Evolutionary conservation across 768 basidiomycete genomes (phyloP).

Genomic region (Leccinum broughii): DNA sequence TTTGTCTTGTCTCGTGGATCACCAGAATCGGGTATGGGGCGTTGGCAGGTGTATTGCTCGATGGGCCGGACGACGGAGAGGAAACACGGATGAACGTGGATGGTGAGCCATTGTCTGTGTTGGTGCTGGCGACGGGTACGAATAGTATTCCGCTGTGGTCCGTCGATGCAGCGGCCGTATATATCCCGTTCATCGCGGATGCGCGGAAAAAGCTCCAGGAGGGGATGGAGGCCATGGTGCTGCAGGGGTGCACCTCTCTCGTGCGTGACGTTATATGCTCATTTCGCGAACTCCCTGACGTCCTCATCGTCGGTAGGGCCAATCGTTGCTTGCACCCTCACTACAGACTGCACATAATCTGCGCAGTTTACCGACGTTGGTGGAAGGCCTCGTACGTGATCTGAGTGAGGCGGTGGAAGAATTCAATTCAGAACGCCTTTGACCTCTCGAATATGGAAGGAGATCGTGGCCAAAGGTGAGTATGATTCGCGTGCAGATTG

Average conservation of each 20-base stretch:
- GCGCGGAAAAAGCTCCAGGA: slow-evolving; percentile 67
- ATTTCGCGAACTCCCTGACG: neutral
- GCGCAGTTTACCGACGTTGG: slow-evolving; percentile 77
- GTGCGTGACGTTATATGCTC: slow-evolving; percentile 44
- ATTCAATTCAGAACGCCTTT: slow-evolving; percentile 76
- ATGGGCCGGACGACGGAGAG: slow-evolving; percentile 35
- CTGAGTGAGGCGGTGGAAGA: slow-evolving; percentile 81
- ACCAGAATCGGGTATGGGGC: neutral
- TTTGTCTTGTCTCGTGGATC: neutral
- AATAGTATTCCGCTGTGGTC: slow-evolving; percentile 62
- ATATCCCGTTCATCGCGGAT: slow-evolving; percentile 71
- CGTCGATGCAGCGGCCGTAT: slow-evolving; percentile 67
- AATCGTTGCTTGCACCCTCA: slow-evolving; percentile 86
- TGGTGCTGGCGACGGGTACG: slow-evolving; percentile 17
- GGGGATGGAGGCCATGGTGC: slow-evolving; percentile 92
- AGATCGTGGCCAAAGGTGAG: slow-evolving; percentile 76
- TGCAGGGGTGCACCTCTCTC: slow-evolving; percentile 71
- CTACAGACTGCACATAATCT: slow-evolving; percentile 96
- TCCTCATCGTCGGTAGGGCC: slow-evolving; percentile 56
- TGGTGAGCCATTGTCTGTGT: slow-evolving; percentile 5
- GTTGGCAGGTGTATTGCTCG: slow-evolving; percentile 49
- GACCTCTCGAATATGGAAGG: slow-evolving; percentile 88
- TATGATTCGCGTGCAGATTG: neutral
- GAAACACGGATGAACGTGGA: neutral
- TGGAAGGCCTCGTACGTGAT: slow-evolving; percentile 75